A percentile compares a stretch with the other conserved stretches of the same genome.
These are phyloP conservation scores for Syzygium oleosum DNA, from an alignment of 345 rosid genomes.

Conservation along the genomic window DNA sequence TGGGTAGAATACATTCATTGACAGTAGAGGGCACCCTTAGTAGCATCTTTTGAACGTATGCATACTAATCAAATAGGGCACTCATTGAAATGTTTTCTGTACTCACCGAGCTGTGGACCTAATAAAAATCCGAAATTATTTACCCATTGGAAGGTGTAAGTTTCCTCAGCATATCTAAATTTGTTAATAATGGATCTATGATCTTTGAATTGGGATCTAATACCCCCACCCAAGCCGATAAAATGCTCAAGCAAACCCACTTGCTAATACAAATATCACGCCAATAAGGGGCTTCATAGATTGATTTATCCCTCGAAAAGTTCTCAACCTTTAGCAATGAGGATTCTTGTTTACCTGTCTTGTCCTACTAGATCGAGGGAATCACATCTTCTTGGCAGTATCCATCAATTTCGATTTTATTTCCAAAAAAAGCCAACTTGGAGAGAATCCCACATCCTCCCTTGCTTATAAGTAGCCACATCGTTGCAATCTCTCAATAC, in stretches of 20 bases:
- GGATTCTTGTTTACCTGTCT: not conserved
- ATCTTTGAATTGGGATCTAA: not conserved
- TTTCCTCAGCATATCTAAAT: not conserved
- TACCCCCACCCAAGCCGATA: not conserved
- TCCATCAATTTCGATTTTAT: not conserved
- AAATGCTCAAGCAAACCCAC: not conserved
- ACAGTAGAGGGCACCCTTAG: not conserved
- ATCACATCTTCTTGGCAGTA: not conserved
- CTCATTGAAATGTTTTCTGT: not conserved
- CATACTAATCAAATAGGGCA: not conserved
- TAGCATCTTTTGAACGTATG: not conserved
- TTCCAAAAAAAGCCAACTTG: not conserved
- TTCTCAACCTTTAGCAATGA: not conserved
- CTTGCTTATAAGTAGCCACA: not conserved
- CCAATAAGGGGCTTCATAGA: not conserved
- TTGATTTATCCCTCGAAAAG: not conserved
- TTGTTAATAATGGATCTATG: not conserved
- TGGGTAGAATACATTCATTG: not conserved
- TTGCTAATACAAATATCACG: not conserved
- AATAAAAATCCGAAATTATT: not conserved
- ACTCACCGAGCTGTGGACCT: not conserved
- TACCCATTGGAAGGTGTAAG: not conserved
- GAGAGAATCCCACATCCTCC: not conserved
- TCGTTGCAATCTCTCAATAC: not conserved
- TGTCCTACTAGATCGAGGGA: not conserved